Base-by-base conservation (phyloP, 1,284 basidiomycete genomes). In the Dichomitus squalens region DNA sequence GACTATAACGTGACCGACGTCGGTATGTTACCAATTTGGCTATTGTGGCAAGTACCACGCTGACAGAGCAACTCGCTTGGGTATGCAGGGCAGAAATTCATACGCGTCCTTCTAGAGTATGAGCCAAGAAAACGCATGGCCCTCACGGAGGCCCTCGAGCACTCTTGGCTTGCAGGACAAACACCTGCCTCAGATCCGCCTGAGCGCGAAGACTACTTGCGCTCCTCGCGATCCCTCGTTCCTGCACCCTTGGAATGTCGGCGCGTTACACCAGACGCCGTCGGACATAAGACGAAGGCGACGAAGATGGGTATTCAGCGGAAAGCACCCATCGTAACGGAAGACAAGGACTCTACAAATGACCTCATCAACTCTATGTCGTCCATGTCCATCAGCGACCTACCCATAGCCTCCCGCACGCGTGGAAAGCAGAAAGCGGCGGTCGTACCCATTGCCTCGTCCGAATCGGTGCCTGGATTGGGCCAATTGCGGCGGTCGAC, bases 71-170 rank as follows among this genome's bases (percentile, higher is more conserved):
- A 7, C 14, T 25, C 25, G 6, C 48, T 20, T 6, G 8, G 1
- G 4, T 21, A 14, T 29, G n/a, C 7, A 56, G 54, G 49, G 4
- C n/a, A 51, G 7, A 43, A 46, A 34, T 56, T 56, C 41, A 44
- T 56, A 6, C 33, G 41, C 25, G 18, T 23, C 31, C 34, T 56
- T 18, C 54, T 56, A 3, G 54, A 51, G 43, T 34, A 29, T 29
- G 21, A 47, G 2, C 54, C 49, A 4, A 14, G 20, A 8, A n/a
- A 6, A n/a, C 54, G 54, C 16, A 46, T 56, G 41, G 33, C 54
- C 14, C 54, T 49, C 27, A 49, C 49, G 4, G 18, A 51, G 27
- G 54, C 54, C 18, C n/a, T 43, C 6, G 16, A 34, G 11, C 54
- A 56, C 14, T 16, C 18, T 5, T 56, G 54, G 54, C 29, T 56